Conservation (phyloP, 805 yeast species). For the Hanseniaspora hatyaiensis region DNA sequence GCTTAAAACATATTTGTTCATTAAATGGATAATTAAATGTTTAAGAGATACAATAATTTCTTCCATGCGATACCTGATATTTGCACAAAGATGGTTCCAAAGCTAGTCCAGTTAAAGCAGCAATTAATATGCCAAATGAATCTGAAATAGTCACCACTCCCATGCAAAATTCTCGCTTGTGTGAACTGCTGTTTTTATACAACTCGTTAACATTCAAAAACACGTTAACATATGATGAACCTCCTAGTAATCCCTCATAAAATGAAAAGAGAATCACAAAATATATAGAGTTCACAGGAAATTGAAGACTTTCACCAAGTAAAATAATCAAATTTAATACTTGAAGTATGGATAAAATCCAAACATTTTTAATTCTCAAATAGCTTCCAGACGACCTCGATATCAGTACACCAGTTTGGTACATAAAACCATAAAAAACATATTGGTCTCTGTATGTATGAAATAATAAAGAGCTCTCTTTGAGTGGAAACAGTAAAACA, state of each 20-base stretch:
- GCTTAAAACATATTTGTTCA: not conserved
- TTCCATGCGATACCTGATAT: slow-evolving; percentile 56
- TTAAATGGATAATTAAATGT: slow-evolving; percentile 18
- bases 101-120: slow-evolving; percentile 65
- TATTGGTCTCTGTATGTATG: slow-evolving; percentile 67
- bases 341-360: slow-evolving; percentile 58
- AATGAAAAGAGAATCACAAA: slow-evolving; percentile 51
- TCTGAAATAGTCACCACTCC: slow-evolving; percentile 80
- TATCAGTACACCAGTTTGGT: slow-evolving; percentile 85
- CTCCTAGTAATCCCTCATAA: slow-evolving; percentile 87
- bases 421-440: slow-evolving; percentile 79
- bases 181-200: slow-evolving; percentile 29
- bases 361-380: slow-evolving; percentile 47
- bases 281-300: slow-evolving; percentile 50
- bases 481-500: slow-evolving; percentile 66
- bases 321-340: slow-evolving; percentile 47
- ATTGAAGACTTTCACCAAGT: slow-evolving; percentile 51
- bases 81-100: slow-evolving; percentile 63
- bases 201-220: slow-evolving; percentile 61
- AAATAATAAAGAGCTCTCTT: slow-evolving; percentile 45
- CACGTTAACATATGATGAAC: slow-evolving; percentile 81
- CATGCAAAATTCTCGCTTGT: slow-evolving; percentile 62
- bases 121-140: slow-evolving; percentile 69
- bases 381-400: slow-evolving; percentile 73
- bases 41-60: slow-evolving; percentile 59